Conservation (phyloP, 371 early-diverging fungal species). For the Mortierella sp. region DNA sequence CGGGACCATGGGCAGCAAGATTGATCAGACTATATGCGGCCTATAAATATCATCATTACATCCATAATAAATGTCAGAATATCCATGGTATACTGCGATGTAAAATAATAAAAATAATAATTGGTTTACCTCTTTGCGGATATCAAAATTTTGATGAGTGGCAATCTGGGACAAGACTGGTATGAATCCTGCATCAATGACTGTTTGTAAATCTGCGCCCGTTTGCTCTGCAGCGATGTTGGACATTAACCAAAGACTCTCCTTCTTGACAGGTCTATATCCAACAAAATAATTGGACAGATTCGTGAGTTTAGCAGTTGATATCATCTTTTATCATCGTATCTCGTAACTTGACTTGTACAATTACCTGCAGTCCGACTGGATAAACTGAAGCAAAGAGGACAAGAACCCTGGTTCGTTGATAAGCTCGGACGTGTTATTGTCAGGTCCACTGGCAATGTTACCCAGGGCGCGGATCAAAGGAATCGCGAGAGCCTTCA, state of each 20-base stretch:
- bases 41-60: slow-evolving; percentile 28
- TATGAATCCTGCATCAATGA: slow-evolving; percentile 65
- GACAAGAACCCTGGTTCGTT: slow-evolving; percentile 64
- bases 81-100: not conserved
- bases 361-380: slow-evolving; percentile 68
- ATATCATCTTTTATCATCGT: not conserved
- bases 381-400: slow-evolving; percentile 62
- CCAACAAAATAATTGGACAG: not conserved
- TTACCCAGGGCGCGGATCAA: slow-evolving; percentile 79
- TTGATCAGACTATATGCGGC: slow-evolving; percentile 68
- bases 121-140: slow-evolving; percentile 70
- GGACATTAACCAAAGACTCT: slow-evolving; percentile 80
- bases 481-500: slow-evolving; percentile 67
- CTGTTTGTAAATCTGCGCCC: slow-evolving; percentile 58
- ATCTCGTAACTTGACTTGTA: too few relatives aligned
- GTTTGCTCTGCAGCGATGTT: slow-evolving; percentile 76
- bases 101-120: not conserved
- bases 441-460: slow-evolving; percentile 72
- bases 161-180: slow-evolving; percentile 67
- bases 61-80: not conserved
- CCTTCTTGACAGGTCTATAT: slow-evolving; percentile 75
- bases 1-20: slow-evolving; percentile 64
- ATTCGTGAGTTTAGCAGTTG: not conserved
- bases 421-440: slow-evolving; percentile 65
- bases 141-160: slow-evolving; percentile 69